Evolutionary conservation across 192 early-diverging fungal genomes (phyloP).

Genomic region (Mortierella antarctica): DNA sequence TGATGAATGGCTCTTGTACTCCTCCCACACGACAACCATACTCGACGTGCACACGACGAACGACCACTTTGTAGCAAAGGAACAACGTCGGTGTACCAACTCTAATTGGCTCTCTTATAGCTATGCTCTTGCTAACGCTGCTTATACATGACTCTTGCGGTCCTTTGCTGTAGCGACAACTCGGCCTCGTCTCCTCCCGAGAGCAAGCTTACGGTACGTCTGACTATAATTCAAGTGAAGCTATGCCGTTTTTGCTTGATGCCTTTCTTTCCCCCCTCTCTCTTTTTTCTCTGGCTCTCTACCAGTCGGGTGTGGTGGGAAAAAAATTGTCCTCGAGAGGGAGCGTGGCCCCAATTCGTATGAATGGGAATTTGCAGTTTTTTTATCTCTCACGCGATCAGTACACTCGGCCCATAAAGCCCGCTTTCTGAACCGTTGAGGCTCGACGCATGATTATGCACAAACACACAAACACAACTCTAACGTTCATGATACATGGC

Average conservation of each 20-base stretch:
- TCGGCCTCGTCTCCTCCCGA: constrained; percentile 26
- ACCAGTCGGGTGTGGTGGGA: too few species aligned
- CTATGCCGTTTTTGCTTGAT: not conserved
- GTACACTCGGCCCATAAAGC: too few species aligned
- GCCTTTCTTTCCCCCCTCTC: constrained; percentile 20
- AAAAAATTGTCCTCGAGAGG: too few species aligned
- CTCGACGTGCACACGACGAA: too few species aligned
- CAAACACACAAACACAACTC: not conserved
- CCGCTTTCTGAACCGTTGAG: too few species aligned
- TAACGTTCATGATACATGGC: not conserved
- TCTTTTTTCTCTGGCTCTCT: too few species aligned
- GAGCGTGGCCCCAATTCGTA: not conserved
- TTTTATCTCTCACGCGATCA: constrained; percentile 26
- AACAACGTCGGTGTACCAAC: not conserved
- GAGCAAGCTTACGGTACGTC: constrained; percentile 46
- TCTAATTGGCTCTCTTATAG: not conserved
- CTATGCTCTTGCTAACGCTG: too few species aligned
- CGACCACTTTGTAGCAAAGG: too few species aligned
- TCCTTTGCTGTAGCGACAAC: not conserved
- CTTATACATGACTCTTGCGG: too few species aligned
- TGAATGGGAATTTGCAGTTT: constrained; percentile 5
- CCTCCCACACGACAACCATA: too few species aligned
- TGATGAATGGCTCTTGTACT: too few species aligned
- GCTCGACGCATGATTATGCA: not conserved
- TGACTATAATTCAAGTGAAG: not conserved